Conservation (phyloP, 306 rosid species). For the Pyrus betulifolia region DNA sequence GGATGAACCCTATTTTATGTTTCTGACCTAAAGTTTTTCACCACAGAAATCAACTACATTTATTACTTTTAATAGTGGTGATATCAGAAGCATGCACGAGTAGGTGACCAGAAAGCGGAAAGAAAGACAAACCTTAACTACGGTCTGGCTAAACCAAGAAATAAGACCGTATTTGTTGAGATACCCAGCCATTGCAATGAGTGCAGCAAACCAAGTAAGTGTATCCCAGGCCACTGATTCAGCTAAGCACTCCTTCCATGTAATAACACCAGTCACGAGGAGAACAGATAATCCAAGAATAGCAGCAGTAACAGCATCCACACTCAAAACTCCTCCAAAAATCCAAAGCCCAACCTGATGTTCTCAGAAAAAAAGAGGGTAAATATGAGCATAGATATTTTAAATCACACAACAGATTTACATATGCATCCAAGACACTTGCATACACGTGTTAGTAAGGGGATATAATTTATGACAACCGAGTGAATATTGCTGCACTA, state of each 20-base stretch:
- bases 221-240: conserved; percentile 99
- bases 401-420: neutral
- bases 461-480: neutral
- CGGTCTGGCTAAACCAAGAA: conserved; percentile 93
- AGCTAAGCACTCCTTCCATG: conserved; percentile 98
- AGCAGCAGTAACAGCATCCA: conserved; percentile 95
- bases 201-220: conserved; percentile 99
- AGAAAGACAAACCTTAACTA: conserved; percentile 72
- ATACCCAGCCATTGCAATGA: conserved; percentile 99
- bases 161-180: conserved; percentile 98
- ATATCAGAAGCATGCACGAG: neutral
- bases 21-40: neutral
- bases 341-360: conserved; percentile 93
- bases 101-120: neutral
- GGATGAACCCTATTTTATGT: neutral
- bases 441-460: neutral
- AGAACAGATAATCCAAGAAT: conserved; percentile 86
- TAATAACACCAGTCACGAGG: conserved; percentile 87
- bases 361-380: conserved; percentile 1
- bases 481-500: no score
- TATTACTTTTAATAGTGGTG: neutral
- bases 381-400: neutral
- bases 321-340: conserved; percentile 64
- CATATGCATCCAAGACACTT: neutral
- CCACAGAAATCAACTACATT: neutral